phyloP scores from a whole-genome alignment of 345 rosid species.

The Microcos paniculata region DNA sequence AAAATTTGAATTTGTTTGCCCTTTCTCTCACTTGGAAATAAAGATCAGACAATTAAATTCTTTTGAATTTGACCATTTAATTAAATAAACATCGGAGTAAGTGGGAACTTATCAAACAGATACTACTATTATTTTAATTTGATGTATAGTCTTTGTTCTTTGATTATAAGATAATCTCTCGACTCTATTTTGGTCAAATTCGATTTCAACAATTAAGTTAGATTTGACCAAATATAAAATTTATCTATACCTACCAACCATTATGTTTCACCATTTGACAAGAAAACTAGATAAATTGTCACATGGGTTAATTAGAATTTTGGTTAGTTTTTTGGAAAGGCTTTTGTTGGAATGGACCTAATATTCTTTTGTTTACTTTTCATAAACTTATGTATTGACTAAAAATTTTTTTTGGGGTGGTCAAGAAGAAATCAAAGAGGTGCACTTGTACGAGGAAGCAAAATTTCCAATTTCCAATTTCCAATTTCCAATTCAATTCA shows the following conservation, averaged over 20 bases:
- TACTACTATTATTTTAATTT: background rate
- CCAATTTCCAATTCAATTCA: background rate
- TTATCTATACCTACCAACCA: background rate
- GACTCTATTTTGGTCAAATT: slow-evolving; percentile 9
- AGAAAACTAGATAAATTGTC: background rate
- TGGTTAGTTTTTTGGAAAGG: background rate
- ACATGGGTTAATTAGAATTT: background rate
- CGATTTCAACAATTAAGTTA: slow-evolving; percentile 1
- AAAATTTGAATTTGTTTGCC: slow-evolving; percentile 6
- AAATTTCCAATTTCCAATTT: background rate
- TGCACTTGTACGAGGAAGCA: slow-evolving; percentile 1
- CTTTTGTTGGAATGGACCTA: background rate
- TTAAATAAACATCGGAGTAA: background rate
- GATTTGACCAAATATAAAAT: background rate
- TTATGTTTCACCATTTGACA: slow-evolving; percentile 18
- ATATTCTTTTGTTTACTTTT: background rate
- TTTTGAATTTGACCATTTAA: background rate
- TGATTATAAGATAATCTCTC: background rate
- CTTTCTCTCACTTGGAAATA: background rate
- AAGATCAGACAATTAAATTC: background rate
- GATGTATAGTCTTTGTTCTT: slow-evolving; percentile 5
- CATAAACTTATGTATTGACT: background rate
- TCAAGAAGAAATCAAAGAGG: background rate
- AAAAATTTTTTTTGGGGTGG: background rate
- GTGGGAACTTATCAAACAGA: background rate